phyloP scores from a whole-genome alignment of 139 green algal species.

The Haematococcus lacustris region DNA sequence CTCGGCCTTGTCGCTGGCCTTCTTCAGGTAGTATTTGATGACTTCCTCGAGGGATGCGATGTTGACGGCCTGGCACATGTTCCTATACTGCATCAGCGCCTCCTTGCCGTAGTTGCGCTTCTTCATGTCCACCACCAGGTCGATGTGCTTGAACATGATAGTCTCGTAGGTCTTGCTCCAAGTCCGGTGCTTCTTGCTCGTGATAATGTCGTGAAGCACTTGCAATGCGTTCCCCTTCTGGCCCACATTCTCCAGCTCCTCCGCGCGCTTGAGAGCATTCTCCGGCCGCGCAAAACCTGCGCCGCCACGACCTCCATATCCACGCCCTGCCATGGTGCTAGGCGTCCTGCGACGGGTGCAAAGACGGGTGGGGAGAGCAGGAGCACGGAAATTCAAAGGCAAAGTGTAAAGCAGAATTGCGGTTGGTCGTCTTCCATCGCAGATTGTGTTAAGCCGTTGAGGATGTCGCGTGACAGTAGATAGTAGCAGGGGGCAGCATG shows the following conservation, averaged over 20 bases:
- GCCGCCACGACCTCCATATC: too few species aligned
- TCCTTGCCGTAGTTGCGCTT: conserved; percentile 93
- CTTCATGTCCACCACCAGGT: conserved; percentile 89
- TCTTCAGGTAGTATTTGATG: conserved; percentile 95
- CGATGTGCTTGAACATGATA: conserved; percentile 97
- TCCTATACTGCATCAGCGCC: conserved; percentile 96
- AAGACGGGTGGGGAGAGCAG: too few species aligned
- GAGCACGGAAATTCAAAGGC: too few species aligned
- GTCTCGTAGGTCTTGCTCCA: conserved; percentile 89
- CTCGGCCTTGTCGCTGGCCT: conserved; percentile 83
- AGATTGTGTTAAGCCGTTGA: too few species aligned
- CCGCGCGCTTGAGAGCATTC: conserved; percentile 95
- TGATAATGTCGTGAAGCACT: conserved; percentile 93
- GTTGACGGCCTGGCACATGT: conserved; percentile 94
- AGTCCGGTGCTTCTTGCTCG: conserved; percentile 89
- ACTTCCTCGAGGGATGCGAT: conserved; percentile 94
- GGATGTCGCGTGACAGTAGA: too few species aligned
- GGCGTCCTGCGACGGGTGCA: too few species aligned
- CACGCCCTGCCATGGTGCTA: too few species aligned
- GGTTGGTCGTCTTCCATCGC: too few species aligned
- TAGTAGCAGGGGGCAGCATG: too few species aligned
- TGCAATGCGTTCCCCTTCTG: conserved; percentile 79
- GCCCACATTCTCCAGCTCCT: conserved; percentile 90
- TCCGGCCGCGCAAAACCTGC: conserved; percentile 82
- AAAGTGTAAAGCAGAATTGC: too few species aligned